Base-by-base conservation (phyloP, 805 yeast species). In the Yueomyces sinensis region DNA sequence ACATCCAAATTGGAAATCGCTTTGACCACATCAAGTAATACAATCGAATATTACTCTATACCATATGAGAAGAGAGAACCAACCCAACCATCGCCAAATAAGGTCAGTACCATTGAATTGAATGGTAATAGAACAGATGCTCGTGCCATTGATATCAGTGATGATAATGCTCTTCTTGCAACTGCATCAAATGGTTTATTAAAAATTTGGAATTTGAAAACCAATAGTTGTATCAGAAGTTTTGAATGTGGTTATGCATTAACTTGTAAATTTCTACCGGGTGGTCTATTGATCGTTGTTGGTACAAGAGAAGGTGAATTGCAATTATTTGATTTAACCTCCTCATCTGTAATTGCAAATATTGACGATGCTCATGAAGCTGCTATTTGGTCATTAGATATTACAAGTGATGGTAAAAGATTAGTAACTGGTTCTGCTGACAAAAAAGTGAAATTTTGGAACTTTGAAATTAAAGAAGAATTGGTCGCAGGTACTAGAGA, bases 391-490 rank as follows among this genome's bases (percentile, higher is more conserved):
- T 77, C 94, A 1, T 63, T 91, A 45, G 95, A 89, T 53, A 54
- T 91, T 24, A 73, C 89, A 3, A 71, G 79, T 13, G 94, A 89
- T 57, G 98, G 97, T 13, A 78, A 74, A 45, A 67, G 78, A 1
- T 62, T 91, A 32, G 76, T 87, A 0, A 82, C 96, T 3, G 98
- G 96, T 9, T 89, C 96, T 24, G 93, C 94, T 28, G 99, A 91
- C 56, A 87, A 87, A 52, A 61, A 72, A 4, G 79, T 89, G 29
- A 84, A 83, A 52, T 84, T 86, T 53, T 91, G 98, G 98, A 73
- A 77, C 32, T 74, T 91, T 51, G 63, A 67, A 47, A 70, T 83
- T 17, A 78, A 73, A 36, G 68, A 72, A 40, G 82, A 75, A 34
- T 40, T 59, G n/a, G 74, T 82, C 20, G 79, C 83, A 2, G 95